These are phyloP conservation scores for Phellopilus nigrolimitatus DNA, from an alignment of 1,284 basidiomycete species.

Conservation along the genomic window DNA sequence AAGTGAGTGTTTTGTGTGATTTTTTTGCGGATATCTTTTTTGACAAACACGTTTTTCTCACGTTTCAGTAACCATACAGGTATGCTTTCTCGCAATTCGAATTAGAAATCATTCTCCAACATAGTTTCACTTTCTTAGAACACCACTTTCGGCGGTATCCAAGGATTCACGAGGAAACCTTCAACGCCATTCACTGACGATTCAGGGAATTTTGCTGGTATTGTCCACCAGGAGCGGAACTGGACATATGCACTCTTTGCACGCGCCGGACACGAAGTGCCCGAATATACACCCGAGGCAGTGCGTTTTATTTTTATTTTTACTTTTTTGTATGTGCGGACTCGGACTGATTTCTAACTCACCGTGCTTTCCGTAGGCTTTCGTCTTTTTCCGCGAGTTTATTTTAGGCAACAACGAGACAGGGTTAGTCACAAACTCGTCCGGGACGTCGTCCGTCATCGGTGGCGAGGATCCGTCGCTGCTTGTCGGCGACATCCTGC, in stretches of 20 bases:
- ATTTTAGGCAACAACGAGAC: slow-evolving; percentile 50
- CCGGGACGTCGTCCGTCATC: slow-evolving; percentile 35
- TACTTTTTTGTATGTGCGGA: background rate
- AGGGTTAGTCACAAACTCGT: slow-evolving; percentile 39
- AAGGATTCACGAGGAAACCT: slow-evolving; percentile 63
- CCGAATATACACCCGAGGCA: slow-evolving; percentile 42
- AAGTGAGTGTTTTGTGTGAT: slow-evolving; percentile 34
- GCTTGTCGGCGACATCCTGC: slow-evolving; percentile 38
- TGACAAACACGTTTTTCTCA: slow-evolving; percentile 12
- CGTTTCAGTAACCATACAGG: slow-evolving; percentile 56
- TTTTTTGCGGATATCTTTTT: background rate
- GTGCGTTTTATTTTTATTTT: slow-evolving; percentile 37
- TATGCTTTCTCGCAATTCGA: slow-evolving; percentile 24
- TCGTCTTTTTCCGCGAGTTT: slow-evolving; percentile 54
- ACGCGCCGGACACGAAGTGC: slow-evolving; percentile 55
- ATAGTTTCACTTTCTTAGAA: slow-evolving; percentile 40
- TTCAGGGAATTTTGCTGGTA: slow-evolving; percentile 53
- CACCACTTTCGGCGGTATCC: slow-evolving; percentile 69
- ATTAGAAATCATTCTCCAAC: background rate
- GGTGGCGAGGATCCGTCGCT: slow-evolving; percentile 49
- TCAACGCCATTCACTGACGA: slow-evolving; percentile 63
- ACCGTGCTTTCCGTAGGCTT: slow-evolving; percentile 36
- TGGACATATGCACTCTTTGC: slow-evolving; percentile 60
- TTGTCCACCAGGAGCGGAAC: slow-evolving; percentile 66
- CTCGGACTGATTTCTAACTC: background rate